Evolutionary conservation across 2,329 filamentous ascomycete species (phyloP).

Genomic region (Claviceps quebecensis): DNA sequence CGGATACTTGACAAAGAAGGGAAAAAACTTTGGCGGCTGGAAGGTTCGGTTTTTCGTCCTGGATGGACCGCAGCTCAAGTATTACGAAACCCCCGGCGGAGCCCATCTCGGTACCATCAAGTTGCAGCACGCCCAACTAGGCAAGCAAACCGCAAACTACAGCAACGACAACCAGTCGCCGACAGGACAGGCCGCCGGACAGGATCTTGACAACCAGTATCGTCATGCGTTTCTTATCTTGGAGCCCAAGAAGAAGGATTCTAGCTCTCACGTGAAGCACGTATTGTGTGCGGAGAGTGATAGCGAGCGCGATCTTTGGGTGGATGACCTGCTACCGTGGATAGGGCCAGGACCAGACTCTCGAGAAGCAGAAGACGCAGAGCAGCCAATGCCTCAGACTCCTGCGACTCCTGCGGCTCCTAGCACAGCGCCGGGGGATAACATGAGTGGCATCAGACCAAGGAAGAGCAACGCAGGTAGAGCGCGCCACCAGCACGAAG

Average conservation of each 20-base stretch:
- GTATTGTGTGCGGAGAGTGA: slow-evolving; percentile 95
- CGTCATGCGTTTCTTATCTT: slow-evolving; percentile 90
- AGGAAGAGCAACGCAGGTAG: slow-evolving; percentile 20
- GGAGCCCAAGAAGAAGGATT: slow-evolving; percentile 94
- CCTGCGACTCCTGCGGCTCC: slow-evolving; percentile 8
- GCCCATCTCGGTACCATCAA: slow-evolving; percentile 89
- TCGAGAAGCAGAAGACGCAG: slow-evolving; percentile 41
- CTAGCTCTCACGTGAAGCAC: slow-evolving; percentile 73
- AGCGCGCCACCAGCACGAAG: slow-evolving; percentile 20
- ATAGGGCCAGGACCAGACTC: slow-evolving; percentile 87
- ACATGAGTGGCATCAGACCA: slow-evolving; percentile 10
- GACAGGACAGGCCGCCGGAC: slow-evolving; percentile 37
- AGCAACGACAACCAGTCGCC: slow-evolving; percentile 40
- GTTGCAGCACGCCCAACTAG: slow-evolving; percentile 79
- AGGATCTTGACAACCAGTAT: slow-evolving; percentile 85
- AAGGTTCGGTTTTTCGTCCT: slow-evolving; percentile 62
- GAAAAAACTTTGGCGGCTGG: slow-evolving; percentile 98
- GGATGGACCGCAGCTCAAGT: slow-evolving; percentile 53
- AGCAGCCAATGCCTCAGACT: slow-evolving; percentile 8
- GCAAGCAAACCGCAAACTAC: slow-evolving; percentile 59
- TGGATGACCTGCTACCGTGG: slow-evolving; percentile 77
- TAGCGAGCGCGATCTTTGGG: slow-evolving; percentile 83
- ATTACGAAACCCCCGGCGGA: slow-evolving; percentile 84
- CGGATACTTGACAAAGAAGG: slow-evolving; percentile 89
- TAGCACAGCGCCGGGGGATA: slow-evolving; percentile 10